These are phyloP conservation scores for Schwanniomyces yamadae DNA, from an alignment of 805 yeast species.

Conservation along the genomic window DNA sequence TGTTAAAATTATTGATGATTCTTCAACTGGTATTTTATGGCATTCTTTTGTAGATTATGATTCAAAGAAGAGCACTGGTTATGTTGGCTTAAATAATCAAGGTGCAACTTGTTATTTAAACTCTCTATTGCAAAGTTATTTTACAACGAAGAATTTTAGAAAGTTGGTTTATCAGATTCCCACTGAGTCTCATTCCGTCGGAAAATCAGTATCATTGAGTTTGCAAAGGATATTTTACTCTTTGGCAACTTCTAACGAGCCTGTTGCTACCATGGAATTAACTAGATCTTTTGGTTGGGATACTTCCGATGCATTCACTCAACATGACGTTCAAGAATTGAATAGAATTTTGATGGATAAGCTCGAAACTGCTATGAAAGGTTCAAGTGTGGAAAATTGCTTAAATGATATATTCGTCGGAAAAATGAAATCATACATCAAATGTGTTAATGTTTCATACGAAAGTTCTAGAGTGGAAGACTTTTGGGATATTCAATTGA, in stretches of 20 bases:
- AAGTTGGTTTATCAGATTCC: constrained; percentile 89
- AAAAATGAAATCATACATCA: constrained; percentile 91
- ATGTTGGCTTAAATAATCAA: constrained; percentile 89
- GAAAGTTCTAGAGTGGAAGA: constrained; percentile 92
- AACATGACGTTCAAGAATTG: constrained; percentile 96
- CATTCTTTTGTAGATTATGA: constrained; percentile 81
- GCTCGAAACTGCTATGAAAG: constrained; percentile 87
- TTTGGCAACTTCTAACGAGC: constrained; percentile 66
- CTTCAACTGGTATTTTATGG: constrained; percentile 91
- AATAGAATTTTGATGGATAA: constrained; percentile 94
- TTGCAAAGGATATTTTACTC: constrained; percentile 85
- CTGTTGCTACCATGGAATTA: constrained; percentile 82
- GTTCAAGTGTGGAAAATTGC: constrained; percentile 58
- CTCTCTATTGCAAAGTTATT: constrained; percentile 87
- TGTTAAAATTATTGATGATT: constrained; percentile 76
- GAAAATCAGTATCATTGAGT: constrained; percentile 70
- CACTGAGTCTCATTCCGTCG: constrained; percentile 51
- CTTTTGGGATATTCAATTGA: constrained; percentile 96
- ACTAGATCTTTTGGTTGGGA: constrained; percentile 98
- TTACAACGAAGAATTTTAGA: constrained; percentile 78
- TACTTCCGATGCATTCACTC: constrained; percentile 90
- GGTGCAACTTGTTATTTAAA: constrained; percentile 98
- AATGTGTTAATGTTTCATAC: constrained; percentile 89
- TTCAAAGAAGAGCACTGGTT: constrained; percentile 85
- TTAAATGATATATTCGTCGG: constrained; percentile 89